phyloP scores from a whole-genome alignment of 23 red algal species.

The Gracilaria caudata region DNA sequence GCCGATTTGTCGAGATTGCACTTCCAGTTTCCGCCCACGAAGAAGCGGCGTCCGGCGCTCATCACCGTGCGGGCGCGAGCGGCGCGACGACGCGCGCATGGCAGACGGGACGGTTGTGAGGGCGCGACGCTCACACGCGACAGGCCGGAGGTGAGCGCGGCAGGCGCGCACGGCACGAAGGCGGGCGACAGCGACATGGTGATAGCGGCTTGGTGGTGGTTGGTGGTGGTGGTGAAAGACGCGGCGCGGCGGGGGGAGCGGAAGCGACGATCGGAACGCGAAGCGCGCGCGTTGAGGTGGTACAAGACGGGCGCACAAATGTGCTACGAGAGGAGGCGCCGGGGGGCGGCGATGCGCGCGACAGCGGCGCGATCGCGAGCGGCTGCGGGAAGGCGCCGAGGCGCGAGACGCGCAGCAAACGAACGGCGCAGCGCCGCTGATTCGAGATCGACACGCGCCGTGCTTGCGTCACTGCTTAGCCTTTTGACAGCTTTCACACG shows the following conservation, averaged over 20 bases:
- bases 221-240: not conserved
- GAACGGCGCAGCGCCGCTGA: too few species aligned
- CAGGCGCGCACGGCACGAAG: slow-evolving; percentile 1
- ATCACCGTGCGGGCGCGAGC: not conserved
- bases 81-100: not conserved
- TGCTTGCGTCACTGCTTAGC: too few species aligned
- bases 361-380: too few species aligned
- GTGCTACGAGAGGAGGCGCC: too few species aligned
- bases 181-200: slow-evolving; percentile 33
- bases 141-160: not conserved
- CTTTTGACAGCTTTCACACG: too few species aligned
- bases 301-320: too few species aligned
- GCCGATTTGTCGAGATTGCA: slow-evolving; percentile 86
- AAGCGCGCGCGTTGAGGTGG: too few species aligned
- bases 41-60: slow-evolving; percentile 55
- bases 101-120: not conserved
- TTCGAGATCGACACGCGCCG: too few species aligned
- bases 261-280: not conserved
- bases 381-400: too few species aligned
- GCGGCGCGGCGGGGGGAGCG: not conserved
- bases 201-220: not conserved
- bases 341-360: too few species aligned
- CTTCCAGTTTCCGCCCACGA: slow-evolving; percentile 99
- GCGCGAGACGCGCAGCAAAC: too few species aligned
- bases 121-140: not conserved